Conservation (phyloP, 768 basidiomycete species). For the Serendipita sp. region DNA sequence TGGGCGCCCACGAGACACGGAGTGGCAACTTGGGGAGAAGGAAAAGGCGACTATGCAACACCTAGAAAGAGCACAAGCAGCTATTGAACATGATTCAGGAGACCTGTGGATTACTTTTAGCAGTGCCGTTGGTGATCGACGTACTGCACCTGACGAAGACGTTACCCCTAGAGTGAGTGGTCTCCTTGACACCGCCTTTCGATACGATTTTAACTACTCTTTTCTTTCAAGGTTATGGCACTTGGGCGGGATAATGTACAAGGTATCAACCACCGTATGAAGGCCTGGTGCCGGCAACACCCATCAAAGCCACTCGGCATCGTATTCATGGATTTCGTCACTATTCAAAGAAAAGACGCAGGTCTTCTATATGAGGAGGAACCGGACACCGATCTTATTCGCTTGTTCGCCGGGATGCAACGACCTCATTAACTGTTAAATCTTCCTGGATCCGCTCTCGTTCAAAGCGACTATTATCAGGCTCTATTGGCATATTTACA, state of each 20-base stretch:
- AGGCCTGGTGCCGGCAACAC: neutral
- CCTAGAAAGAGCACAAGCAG: neutral
- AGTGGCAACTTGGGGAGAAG: neutral
- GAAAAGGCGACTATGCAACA: neutral
- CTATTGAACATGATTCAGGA: neutral
- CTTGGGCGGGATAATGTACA: neutral
- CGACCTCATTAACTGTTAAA: no score
- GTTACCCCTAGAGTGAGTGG: neutral
- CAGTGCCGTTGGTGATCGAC: neutral
- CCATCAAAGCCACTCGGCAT: neutral
- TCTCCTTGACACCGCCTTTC: neutral
- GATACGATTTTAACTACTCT: neutral
- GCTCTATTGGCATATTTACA: no score
- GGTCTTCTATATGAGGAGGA: neutral
- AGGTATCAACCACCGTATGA: neutral
- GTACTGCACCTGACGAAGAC: neutral
- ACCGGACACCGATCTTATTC: neutral
- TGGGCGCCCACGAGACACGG: neutral
- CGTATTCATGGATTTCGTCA: slow-evolving; percentile 4
- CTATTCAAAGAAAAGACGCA: neutral
- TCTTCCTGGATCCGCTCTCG: no score
- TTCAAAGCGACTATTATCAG: no score
- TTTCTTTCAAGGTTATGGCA: neutral
- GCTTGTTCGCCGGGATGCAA: neutral
- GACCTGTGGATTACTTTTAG: slow-evolving; percentile 2